phyloP scores from a whole-genome alignment of 495 filamentous ascomycete genomes.

The Hypoxylon cercidicola region DNA sequence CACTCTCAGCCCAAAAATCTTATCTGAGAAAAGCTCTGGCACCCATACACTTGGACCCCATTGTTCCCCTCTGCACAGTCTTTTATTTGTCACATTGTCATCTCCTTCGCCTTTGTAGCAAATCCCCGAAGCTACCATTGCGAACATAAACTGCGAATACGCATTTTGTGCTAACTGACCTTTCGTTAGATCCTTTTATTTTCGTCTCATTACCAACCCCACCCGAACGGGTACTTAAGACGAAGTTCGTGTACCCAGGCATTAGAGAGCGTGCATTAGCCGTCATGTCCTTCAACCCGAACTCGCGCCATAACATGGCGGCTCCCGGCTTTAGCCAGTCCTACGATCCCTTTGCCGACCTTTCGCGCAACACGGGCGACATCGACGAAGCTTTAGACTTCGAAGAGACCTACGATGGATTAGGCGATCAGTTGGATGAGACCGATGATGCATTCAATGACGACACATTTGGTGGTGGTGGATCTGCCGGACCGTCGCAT shows the following conservation, averaged over 20 bases:
- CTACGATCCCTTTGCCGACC: constrained; percentile 88
- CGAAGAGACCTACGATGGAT: constrained; percentile 97
- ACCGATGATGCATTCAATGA: constrained; percentile 96
- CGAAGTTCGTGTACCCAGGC: background rate
- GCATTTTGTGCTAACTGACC: no score
- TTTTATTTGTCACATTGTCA: background rate
- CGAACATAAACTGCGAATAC: no score
- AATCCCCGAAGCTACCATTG: no score
- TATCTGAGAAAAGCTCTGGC: constrained; percentile 4
- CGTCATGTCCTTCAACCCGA: constrained; percentile 88
- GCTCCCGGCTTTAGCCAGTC: constrained; percentile 82
- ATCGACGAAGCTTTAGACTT: constrained; percentile 90
- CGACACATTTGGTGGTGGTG: constrained; percentile 85
- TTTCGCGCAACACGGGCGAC: constrained; percentile 72
- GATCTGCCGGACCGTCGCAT: constrained; percentile 40
- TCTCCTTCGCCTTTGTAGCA: background rate
- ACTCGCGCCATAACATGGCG: constrained; percentile 67
- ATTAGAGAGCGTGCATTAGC: constrained; percentile 8
- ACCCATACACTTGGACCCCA: background rate
- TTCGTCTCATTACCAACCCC: background rate
- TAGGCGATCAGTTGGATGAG: constrained; percentile 91
- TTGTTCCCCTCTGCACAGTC: background rate
- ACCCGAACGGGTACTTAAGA: constrained; percentile 2
- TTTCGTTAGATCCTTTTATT: constrained; percentile 10
- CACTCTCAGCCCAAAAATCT: constrained; percentile 1